These are phyloP conservation scores for Kwoniella dendrophila DNA, from an alignment of 768 basidiomycete genomes.

Conservation along the genomic window DNA sequence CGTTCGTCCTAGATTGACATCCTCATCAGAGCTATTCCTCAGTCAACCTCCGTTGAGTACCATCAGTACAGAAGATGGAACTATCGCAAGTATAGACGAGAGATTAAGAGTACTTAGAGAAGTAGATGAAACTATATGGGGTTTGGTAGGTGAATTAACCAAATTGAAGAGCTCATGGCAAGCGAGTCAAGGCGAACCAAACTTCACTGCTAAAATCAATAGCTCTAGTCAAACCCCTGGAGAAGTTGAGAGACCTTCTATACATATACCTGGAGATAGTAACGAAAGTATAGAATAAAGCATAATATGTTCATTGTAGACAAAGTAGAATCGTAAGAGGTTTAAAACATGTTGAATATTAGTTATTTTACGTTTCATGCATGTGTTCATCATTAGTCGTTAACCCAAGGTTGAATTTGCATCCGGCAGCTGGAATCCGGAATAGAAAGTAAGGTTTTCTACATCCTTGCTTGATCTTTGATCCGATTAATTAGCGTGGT, in stretches of 20 bases:
- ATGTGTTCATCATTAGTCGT: too few relatives aligned
- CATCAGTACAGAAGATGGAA: background rate
- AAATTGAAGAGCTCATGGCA: slow-evolving; percentile 64
- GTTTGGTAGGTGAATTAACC: slow-evolving; percentile 77
- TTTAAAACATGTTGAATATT: too few relatives aligned
- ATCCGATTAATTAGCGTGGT: slow-evolving; percentile 1
- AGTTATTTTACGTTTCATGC: too few relatives aligned
- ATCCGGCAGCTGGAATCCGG: too few relatives aligned
- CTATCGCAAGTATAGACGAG: slow-evolving; percentile 63
- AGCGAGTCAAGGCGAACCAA: slow-evolving; percentile 8
- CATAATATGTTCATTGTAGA: too few relatives aligned
- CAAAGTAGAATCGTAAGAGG: too few relatives aligned
- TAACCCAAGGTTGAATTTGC: too few relatives aligned
- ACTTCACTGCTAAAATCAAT: background rate
- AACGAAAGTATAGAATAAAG: too few relatives aligned
- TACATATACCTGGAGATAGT: background rate
- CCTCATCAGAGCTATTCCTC: slow-evolving; percentile 16
- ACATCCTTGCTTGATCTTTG: too few relatives aligned
- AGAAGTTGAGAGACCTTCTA: background rate
- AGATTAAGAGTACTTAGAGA: slow-evolving; percentile 75
- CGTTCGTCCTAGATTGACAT: slow-evolving; percentile 17
- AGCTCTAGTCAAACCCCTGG: too few relatives aligned
- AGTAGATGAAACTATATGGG: slow-evolving; percentile 72
- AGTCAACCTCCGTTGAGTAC: background rate
- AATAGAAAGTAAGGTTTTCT: too few relatives aligned